Conservation (phyloP, 495 filamentous ascomycete species). For the Penicillium antarcticum region DNA sequence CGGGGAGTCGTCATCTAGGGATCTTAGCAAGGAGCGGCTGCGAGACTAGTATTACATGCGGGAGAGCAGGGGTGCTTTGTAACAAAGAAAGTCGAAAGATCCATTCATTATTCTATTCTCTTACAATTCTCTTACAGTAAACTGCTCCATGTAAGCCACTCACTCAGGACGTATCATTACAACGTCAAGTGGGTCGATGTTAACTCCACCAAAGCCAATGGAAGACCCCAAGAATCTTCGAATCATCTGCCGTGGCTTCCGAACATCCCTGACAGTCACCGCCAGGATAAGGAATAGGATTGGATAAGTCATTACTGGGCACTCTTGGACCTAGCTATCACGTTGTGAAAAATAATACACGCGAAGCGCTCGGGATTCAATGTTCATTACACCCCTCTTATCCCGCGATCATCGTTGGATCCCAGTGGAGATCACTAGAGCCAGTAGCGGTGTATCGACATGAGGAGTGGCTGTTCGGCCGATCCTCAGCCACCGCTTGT, state of each 20-base stretch:
- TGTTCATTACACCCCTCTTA: constrained; percentile 1
- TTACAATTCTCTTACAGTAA: too few species aligned
- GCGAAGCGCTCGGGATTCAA: not conserved
- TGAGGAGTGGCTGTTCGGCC: too few species aligned
- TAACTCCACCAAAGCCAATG: constrained; percentile 27
- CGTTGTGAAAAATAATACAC: not conserved
- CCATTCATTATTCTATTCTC: too few species aligned
- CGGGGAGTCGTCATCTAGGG: constrained; percentile 21
- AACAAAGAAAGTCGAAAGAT: not conserved
- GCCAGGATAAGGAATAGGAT: not conserved
- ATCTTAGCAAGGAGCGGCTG: constrained; percentile 28
- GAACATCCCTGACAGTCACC: not conserved
- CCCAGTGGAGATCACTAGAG: constrained; percentile 1
- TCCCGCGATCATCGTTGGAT: constrained; percentile 14
- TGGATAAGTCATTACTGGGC: not conserved
- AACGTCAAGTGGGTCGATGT: constrained; percentile 22
- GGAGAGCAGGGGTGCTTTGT: not conserved
- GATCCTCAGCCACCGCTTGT: too few species aligned
- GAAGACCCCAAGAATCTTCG: constrained; percentile 29
- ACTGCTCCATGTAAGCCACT: too few species aligned
- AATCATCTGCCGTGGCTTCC: constrained; percentile 4
- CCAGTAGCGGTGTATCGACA: not conserved
- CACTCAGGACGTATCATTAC: too few species aligned
- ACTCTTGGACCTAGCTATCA: not conserved
- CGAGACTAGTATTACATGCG: constrained; percentile 26